Conservation (phyloP, 1,139 yeast genomes). For the Suhomyces choctaworum region DNA sequence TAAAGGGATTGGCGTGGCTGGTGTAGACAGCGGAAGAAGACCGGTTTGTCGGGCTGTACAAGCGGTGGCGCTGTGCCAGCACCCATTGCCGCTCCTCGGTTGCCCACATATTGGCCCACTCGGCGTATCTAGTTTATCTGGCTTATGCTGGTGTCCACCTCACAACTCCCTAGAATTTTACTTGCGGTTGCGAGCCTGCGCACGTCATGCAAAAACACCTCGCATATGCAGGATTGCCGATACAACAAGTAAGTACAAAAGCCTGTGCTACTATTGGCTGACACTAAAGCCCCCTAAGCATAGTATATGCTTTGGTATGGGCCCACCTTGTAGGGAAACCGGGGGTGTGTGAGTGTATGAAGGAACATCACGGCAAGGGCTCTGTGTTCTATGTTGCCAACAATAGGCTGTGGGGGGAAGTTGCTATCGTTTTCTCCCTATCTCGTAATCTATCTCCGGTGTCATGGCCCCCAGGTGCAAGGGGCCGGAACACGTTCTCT, state of each 20-base stretch:
- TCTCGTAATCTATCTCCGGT: background rate
- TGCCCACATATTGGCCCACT: background rate
- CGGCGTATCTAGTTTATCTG: background rate
- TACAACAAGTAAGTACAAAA: slow-evolving; percentile 4
- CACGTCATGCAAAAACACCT: background rate
- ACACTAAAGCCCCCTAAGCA: slow-evolving; percentile 9
- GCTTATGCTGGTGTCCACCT: background rate
- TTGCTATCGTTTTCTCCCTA: background rate
- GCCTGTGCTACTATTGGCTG: slow-evolving; percentile 6
- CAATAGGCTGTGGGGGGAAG: background rate
- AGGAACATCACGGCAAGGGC: too few relatives aligned
- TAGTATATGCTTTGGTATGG: background rate
- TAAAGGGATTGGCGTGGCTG: background rate
- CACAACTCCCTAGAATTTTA: background rate
- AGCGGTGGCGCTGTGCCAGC: background rate
- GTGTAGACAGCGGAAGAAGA: background rate
- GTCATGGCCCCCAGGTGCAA: background rate
- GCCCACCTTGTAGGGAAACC: background rate
- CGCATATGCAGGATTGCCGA: slow-evolving; percentile 3
- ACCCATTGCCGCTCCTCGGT: background rate
- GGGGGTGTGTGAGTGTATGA: too few relatives aligned
- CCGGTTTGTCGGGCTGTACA: background rate
- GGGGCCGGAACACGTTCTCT: too few relatives aligned
- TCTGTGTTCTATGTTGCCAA: too few relatives aligned
- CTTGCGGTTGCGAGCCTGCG: slow-evolving; percentile 1